Conservation (phyloP, 495 filamentous ascomycete genomes). For the Aspergillus coremiiformis region DNA sequence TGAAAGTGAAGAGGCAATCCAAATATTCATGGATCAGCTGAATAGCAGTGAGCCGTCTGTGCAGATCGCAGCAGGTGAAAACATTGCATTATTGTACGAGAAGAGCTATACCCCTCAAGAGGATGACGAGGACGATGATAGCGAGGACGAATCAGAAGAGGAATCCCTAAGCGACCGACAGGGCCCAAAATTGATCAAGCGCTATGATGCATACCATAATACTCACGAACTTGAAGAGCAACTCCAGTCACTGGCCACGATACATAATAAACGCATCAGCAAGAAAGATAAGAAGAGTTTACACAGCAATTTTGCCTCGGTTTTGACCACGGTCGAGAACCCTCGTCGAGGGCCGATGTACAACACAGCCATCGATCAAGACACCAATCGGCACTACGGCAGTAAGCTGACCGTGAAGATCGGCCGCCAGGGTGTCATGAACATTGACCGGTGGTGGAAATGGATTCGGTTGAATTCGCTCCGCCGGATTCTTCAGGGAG, state of each 20-base stretch:
- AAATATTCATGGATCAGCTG: slow-evolving; percentile 86
- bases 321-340: slow-evolving; percentile 76
- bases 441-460: slow-evolving; percentile 89
- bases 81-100: slow-evolving; percentile 86
- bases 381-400: slow-evolving; percentile 66
- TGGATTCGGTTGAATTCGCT: slow-evolving; percentile 68
- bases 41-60: slow-evolving; percentile 67
- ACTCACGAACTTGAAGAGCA: slow-evolving; percentile 46
- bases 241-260: slow-evolving; percentile 46
- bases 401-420: slow-evolving; percentile 71
- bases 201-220: slow-evolving; percentile 51
- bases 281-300: slow-evolving; percentile 74
- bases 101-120: slow-evolving; percentile 60
- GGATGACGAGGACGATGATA: slow-evolving; percentile 53
- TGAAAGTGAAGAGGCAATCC: slow-evolving; percentile 66
- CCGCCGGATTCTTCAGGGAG: slow-evolving; percentile 68
- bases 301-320: slow-evolving; percentile 71
- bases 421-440: slow-evolving; percentile 61
- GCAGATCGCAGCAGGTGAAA: slow-evolving; percentile 80
- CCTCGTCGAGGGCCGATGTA: slow-evolving; percentile 66
- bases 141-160: slow-evolving; percentile 39
- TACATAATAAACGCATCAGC: slow-evolving; percentile 63
- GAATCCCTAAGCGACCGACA: slow-evolving; percentile 32
- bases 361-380: slow-evolving; percentile 63
- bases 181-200: slow-evolving; percentile 55